Percentiles rank a stretch among this genome's conserved stretches.
phyloP scores from a whole-genome alignment of 495 filamentous ascomycete genomes.

The Penicillium coffeae region DNA sequence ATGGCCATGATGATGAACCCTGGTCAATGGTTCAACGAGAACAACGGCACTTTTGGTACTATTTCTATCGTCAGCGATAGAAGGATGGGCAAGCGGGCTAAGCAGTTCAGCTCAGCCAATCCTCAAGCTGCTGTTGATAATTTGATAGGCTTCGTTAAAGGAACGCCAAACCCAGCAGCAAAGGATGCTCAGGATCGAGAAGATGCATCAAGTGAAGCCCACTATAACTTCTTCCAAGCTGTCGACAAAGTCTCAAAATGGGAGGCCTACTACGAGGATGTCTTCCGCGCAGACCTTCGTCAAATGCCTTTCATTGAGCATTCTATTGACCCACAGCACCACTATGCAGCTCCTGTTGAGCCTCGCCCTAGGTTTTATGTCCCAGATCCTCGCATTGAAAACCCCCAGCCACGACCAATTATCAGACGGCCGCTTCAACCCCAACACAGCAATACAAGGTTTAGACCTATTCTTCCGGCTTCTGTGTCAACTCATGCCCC shows the following conservation, averaged over 20 bases:
- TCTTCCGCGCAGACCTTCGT: constrained; percentile 20
- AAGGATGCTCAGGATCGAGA: neutral
- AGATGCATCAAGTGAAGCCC: neutral
- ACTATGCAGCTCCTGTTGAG: constrained; percentile 29
- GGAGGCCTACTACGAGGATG: constrained; percentile 34
- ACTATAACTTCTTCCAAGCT: constrained; percentile 19
- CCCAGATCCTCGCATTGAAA: constrained; percentile 9
- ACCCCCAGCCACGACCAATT: neutral
- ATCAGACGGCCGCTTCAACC: neutral
- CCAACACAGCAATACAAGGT: neutral
- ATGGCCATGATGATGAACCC: constrained; percentile 48
- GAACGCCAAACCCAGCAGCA: too few relatives aligned
- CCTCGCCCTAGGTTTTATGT: constrained; percentile 34
- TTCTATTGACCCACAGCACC: constrained; percentile 22
- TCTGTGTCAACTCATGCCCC: neutral
- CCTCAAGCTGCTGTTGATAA: neutral
- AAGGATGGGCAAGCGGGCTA: neutral
- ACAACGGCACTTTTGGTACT: constrained; percentile 45
- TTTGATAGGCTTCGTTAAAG: neutral
- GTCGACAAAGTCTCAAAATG: constrained; percentile 31
- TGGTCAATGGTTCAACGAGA: constrained; percentile 35
- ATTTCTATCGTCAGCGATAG: neutral
- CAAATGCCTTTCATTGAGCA: constrained; percentile 34
- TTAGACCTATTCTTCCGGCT: neutral
- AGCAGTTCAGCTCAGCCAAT: neutral